A percentile compares a stretch with the other conserved stretches of the same genome.
Conservation (phyloP, 2,329 filamentous ascomycete genomes). For the Pseudocercospora fijiensis region DNA sequence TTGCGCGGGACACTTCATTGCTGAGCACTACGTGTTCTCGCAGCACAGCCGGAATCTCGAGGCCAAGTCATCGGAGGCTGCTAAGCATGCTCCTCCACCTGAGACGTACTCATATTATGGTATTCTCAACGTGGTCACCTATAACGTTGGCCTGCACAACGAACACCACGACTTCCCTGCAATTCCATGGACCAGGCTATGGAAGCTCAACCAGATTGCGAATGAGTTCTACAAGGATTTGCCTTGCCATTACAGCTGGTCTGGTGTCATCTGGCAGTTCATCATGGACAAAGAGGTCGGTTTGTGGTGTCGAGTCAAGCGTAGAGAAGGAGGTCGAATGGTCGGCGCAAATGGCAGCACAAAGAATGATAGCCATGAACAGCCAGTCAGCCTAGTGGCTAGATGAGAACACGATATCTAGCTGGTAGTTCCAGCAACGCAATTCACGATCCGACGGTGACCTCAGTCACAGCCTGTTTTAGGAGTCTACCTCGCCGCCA, state of each 20-base stretch:
- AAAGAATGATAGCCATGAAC: constrained; percentile 15
- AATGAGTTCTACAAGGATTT: constrained; percentile 88
- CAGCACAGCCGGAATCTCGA: constrained; percentile 50
- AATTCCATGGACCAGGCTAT: constrained; percentile 87
- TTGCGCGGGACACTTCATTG: constrained; percentile 95
- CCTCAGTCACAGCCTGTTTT: no score
- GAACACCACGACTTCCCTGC: constrained; percentile 99
- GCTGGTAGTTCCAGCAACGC: neutral
- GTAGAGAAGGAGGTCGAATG: constrained; percentile 70
- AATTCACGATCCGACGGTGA: neutral
- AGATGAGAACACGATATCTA: constrained; percentile 3
- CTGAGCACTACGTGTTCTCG: constrained; percentile 72
- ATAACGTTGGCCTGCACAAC: constrained; percentile 97
- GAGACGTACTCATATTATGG: constrained; percentile 99
- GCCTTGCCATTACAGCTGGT: constrained; percentile 86
- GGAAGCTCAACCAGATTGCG: constrained; percentile 73
- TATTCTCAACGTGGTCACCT: constrained; percentile 83
- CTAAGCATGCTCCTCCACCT: constrained; percentile 58
- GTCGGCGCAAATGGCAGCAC: constrained; percentile 45
- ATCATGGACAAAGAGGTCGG: constrained; percentile 87
- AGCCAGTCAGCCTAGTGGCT: constrained; percentile 21
- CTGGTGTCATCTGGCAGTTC: constrained; percentile 92
- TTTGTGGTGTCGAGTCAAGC: constrained; percentile 88
- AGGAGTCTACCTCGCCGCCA: no score
- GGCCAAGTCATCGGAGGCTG: constrained; percentile 46